Base-by-base conservation (phyloP, 768 basidiomycete species). In the Fistulinella prunicolor region DNA sequence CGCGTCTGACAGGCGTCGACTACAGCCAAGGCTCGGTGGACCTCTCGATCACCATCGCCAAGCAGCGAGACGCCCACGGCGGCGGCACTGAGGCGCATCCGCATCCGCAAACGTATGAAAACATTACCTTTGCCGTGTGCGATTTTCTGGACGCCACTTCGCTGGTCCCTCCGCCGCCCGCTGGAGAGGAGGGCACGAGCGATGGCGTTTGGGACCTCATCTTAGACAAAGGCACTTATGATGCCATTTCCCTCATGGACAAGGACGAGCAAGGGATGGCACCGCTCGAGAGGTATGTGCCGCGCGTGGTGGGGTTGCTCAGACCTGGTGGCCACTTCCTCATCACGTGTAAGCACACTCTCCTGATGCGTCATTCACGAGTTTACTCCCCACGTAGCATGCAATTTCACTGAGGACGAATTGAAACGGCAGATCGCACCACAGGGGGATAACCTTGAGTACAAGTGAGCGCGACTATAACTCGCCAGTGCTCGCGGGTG, bases 161-260 rank as follows among this genome's bases (percentile, higher is more conserved):
- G 2, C 69, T 70, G 12, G 38, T 58, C 7, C 49, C 63, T 7
- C 44, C 46, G 29, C 54, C 52, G 28, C 6, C 12, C 28, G 28
- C 6, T 28, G 28, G 36, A 42, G n/a, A 43, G n/a, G 51, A 9
- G 10, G 53, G n/a, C 49, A 32, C 20, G 20, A 36, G 45, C 17
- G 53, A 52, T 4, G 50, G 55, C 3, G 50, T 61, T 9, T 93
- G 89, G 89, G 86, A 90, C 59, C 67, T 91, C 6, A 60, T 92
- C 14, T 60, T 92, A 47, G 90, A 93, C 67, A 93, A 93, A 63
- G 90, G 90, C n/a, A 93, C 90, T 0, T 89, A 82, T 59, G 90
- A 93, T 58, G 89, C 90, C 6, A 90, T 92, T 42, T 85, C 88
- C 0, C 67, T 93, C 32, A 83, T 78, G 42, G 73, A 75, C 46